These are phyloP conservation scores for Solanum pimpinellifolium DNA, from an alignment of 257 asterid species.

Conservation along the genomic window DNA sequence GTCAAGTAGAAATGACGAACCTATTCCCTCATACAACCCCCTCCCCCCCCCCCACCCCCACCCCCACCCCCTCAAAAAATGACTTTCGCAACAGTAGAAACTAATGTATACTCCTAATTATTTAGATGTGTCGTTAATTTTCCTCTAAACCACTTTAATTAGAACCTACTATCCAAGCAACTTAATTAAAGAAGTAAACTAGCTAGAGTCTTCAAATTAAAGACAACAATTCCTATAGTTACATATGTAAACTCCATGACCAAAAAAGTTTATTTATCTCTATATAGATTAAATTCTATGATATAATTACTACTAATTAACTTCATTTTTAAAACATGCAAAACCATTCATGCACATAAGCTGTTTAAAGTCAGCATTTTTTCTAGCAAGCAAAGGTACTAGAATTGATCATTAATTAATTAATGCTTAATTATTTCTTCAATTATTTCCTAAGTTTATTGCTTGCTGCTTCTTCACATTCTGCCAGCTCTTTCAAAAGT, in stretches of 20 bases:
- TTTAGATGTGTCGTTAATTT: not conserved
- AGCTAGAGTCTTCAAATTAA: not conserved
- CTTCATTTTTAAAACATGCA: not conserved
- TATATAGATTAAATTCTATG: not conserved
- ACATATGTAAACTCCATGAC: not conserved
- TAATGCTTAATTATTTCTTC: not conserved
- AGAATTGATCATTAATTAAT: not conserved
- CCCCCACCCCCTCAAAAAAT: not conserved
- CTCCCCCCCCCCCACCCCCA: not conserved
- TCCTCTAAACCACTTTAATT: not conserved
- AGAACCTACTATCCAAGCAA: not conserved
- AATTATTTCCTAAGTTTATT: not conserved
- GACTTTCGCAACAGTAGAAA: not conserved
- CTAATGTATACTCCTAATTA: not conserved
- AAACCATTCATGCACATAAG: not conserved
- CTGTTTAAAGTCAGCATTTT: not conserved
- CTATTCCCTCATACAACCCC: not conserved
- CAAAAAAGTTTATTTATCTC: not conserved
- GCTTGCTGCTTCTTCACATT: not conserved
- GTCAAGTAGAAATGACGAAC: not conserved
- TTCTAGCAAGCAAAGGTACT: not conserved
- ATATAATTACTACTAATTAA: not conserved
- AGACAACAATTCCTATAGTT: not conserved
- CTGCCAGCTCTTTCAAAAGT: not conserved
- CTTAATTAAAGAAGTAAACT: not conserved